Base-by-base conservation (phyloP, 805 yeast genomes). In the Candida sanyiensis region DNA sequence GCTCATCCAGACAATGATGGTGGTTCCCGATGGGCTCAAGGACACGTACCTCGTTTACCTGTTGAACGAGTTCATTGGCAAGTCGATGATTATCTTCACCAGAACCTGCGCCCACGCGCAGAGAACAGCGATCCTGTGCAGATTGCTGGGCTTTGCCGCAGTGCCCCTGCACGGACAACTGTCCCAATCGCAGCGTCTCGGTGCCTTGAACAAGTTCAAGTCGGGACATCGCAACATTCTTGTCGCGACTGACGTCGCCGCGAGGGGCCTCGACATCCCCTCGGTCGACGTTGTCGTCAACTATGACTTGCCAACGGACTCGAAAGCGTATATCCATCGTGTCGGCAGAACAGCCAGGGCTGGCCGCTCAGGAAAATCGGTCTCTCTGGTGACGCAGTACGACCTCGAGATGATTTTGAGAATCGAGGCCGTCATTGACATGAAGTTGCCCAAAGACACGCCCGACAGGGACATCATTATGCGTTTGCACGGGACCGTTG, bases 331-430 rank as follows among this genome's bases (percentile, higher is more conserved):
- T 53, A 80, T 83, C 49, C 94, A 83, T 59, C 69, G 95, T 62
- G 96, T 89, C 24, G 97, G 97, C 41, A 81, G 97, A 68, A 88
- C 96, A 24, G 96, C 97, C 2, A 80, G 96, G 61, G 95, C 95
- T 1, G 95, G 96, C 15, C 73, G 88, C 50, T 77, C 90, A 0
- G 96, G 96, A 35, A 83, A 81, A 57, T 84, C 96, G 3, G 70
- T 89, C 13, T 83, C 95, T 3, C 66, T 89, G 42, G 94, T 88
- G 23, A 89, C 97, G 0, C 98, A 93, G 61, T 93, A 93, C 58
- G 98, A 93, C 60, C 68, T 93, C 44, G 97, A 89, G 60, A 66
- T 88, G 52, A 84, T 86, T 54, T 66, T 88, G 48, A 72, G 96
- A 56, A 89, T 93, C 37, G 98, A 93, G 61, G 80, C 80, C 38